phyloP scores from a whole-genome alignment of 306 rosid genomes.

The Lablab purpureus region DNA sequence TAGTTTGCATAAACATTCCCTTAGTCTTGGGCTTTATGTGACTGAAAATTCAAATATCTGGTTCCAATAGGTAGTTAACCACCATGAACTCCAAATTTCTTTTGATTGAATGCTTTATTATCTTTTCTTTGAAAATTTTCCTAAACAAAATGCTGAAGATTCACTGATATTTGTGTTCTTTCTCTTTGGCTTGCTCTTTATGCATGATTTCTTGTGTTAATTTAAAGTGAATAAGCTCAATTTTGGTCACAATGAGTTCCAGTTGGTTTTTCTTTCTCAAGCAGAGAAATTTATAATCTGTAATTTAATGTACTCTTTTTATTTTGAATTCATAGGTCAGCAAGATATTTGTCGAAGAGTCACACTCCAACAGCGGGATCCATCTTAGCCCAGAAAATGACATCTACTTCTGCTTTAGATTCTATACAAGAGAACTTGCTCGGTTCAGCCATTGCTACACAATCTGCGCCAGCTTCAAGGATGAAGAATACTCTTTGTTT shows the following conservation, averaged over 20 bases:
- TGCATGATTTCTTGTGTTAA: background rate
- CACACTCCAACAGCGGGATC: constrained; percentile 75
- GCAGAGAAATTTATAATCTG: constrained; percentile 27
- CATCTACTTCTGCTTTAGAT: constrained; percentile 41
- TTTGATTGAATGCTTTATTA: constrained; percentile 21
- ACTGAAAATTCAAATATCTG: constrained; percentile 20
- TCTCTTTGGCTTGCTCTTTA: background rate
- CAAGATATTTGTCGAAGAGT: constrained; percentile 79
- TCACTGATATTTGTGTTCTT: constrained; percentile 11
- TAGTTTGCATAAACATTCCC: constrained; percentile 24
- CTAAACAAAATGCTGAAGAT: constrained; percentile 22
- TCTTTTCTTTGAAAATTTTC: constrained; percentile 12
- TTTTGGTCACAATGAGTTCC: background rate
- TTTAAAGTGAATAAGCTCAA: constrained; percentile 28
- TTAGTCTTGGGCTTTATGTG: constrained; percentile 20
- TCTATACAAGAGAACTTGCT: constrained; percentile 70
- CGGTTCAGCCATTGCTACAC: constrained; percentile 49
- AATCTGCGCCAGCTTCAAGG: constrained; percentile 59
- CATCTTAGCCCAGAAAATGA: constrained; percentile 60
- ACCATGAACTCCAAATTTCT: background rate
- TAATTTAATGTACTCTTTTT: constrained; percentile 10
- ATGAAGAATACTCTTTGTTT: constrained; percentile 67
- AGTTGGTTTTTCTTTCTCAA: constrained; percentile 21
- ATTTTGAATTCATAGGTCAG: constrained; percentile 67
- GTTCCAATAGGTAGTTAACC: constrained; percentile 1